Evolutionary conservation across 208 protist genomes (phyloP).

Genomic region (Balamuthia mandrillaris): DNA sequence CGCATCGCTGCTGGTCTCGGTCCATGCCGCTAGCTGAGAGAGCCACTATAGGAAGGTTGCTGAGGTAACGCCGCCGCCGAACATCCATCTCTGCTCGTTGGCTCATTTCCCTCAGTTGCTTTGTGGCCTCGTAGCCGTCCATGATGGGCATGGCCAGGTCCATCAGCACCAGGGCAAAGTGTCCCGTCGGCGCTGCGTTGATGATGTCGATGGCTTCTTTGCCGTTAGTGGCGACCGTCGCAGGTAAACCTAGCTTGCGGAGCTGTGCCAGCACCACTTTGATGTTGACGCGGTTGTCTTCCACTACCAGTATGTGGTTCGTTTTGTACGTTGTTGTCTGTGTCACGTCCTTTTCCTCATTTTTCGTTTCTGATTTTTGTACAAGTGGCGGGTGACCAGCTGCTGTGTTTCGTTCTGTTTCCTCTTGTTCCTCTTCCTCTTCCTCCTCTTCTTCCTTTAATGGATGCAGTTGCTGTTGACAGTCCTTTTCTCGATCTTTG

Average conservation of each 20-base stretch:
- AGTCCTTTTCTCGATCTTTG: no score
- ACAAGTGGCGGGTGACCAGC: neutral
- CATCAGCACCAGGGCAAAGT: constrained; percentile 14
- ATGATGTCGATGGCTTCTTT: neutral
- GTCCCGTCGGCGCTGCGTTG: neutral
- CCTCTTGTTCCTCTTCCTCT: no score
- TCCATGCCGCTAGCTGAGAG: neutral
- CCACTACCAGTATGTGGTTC: neutral
- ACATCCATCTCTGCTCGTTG: neutral
- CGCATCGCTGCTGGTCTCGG: neutral
- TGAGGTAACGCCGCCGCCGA: neutral
- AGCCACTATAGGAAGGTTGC: no score
- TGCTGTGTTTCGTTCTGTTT: no score
- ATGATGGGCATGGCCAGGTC: neutral
- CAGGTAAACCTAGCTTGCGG: neutral
- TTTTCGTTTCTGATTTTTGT: neutral
- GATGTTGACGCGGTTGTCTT: neutral
- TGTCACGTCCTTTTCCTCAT: neutral
- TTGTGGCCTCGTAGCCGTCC: neutral
- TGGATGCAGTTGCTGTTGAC: no score
- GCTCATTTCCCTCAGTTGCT: neutral
- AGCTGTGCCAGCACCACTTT: neutral
- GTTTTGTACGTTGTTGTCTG: neutral
- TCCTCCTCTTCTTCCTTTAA: no score
- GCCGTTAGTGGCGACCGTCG: neutral